Evolutionary conservation across 1,284 basidiomycete species (phyloP), one percentile per base, ranked within the genome.

Genomic region (Meripilus lineatus): DNA sequence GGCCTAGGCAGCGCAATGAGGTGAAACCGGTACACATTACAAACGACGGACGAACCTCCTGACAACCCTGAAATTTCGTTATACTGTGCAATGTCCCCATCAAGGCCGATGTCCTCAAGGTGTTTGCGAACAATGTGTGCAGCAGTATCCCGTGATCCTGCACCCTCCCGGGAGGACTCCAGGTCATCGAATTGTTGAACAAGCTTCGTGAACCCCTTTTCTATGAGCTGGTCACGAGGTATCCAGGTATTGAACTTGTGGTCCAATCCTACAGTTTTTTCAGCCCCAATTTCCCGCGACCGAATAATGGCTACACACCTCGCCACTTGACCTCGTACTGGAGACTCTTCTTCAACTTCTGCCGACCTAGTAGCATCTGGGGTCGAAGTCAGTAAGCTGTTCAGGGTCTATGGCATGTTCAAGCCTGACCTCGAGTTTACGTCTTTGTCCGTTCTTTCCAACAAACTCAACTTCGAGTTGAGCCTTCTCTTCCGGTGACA

Each of bases 291-390:
- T 40, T 25, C 18, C 35, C 20, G 23, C 35, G 24, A 37, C 36
- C 24, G 14, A 36, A 37, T 18, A 24, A 28, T 28, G n/a, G 6
- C 24, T 45, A 51, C 52, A 37, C 24, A 63, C 61, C 91, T 50
- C 81, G 79, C 91, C 93, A 99, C 69, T 99, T 99, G 70, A 98
- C 75, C 67, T 97, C 93, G 64, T 97, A 97, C 66, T 92, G 93
- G 67, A 93, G 81, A 38, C 84, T 79, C 69, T 98, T 97, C 72
- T 97, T 99, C 57, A 96, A 77, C 73, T 99, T 99, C 75, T 95
- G 93, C 49, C 95, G 88, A 59, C 95, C 95, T 75, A 98, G 89
- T 57, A 98, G 79, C 61, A 88, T 68, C 84, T 93, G 52, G 10
- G 37, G 37, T 25, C 17, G 26, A 21, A 40, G 15, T 25, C 38